Percentiles rank a stretch among this genome's conserved stretches.
phyloP scores from a whole-genome alignment of 768 basidiomycete genomes.

The Hygrophoropsis aurantiaca region DNA sequence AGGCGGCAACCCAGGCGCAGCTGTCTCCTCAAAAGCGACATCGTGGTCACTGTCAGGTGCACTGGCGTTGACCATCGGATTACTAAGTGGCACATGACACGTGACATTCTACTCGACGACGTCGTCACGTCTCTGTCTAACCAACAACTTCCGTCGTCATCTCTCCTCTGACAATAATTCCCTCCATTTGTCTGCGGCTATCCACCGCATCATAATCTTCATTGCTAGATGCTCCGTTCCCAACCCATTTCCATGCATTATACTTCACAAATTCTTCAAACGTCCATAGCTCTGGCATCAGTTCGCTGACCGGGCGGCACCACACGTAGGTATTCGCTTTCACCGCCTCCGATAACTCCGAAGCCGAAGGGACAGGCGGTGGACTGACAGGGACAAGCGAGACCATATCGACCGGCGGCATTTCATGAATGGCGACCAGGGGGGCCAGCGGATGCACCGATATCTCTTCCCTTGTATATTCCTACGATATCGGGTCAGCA shows the following conservation, averaged over 20 bases:
- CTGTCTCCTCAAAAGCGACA: no score
- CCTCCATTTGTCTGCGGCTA: slow-evolving; percentile 40
- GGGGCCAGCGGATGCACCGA: slow-evolving; percentile 55
- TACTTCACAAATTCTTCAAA: slow-evolving; percentile 78
- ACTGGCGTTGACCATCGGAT: no score
- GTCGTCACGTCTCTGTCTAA: no score
- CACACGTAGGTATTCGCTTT: slow-evolving; percentile 78
- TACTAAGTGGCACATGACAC: no score
- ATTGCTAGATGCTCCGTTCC: slow-evolving; percentile 32
- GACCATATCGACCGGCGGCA: slow-evolving; percentile 20
- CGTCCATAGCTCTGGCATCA: slow-evolving; percentile 72
- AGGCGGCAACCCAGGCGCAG: no score
- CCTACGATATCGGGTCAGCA: slow-evolving; percentile 41
- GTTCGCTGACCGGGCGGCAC: slow-evolving; percentile 34
- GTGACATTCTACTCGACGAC: no score
- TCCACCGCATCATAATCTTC: slow-evolving; percentile 55
- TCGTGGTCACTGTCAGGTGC: no score
- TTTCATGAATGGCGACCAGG: slow-evolving; percentile 31
- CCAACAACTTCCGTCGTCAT: no score
- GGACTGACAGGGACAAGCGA: slow-evolving; percentile 41
- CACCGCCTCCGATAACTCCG: slow-evolving; percentile 35
- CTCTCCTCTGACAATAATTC: slow-evolving; percentile 20
- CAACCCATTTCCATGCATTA: slow-evolving; percentile 80
- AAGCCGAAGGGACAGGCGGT: slow-evolving; percentile 38
- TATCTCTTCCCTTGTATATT: slow-evolving; percentile 64